Conservation (phyloP, 1,284 basidiomycete genomes). For the Leccinum solheimii region DNA sequence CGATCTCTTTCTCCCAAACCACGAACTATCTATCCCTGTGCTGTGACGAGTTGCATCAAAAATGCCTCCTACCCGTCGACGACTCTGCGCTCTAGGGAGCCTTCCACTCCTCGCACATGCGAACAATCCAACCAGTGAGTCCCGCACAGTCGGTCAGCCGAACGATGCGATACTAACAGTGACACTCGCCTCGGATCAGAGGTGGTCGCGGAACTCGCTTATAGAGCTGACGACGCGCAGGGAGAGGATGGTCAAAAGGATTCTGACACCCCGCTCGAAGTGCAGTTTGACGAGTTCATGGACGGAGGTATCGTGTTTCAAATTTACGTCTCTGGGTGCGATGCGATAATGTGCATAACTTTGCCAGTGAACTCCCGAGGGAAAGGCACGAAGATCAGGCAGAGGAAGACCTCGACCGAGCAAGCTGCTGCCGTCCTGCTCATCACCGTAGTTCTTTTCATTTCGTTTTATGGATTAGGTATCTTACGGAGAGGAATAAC, state of each 20-base stretch:
- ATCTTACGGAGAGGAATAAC: conserved; percentile 2
- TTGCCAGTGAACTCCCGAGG: conserved; percentile 30
- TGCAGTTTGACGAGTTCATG: conserved; percentile 30
- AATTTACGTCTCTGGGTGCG: not conserved
- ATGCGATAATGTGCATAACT: not conserved
- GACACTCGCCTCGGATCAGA: conserved; percentile 15
- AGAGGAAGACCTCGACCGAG: conserved; percentile 25
- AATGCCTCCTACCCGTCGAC: conserved; percentile 31
- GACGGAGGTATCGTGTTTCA: conserved; percentile 21
- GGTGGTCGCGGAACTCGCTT: conserved; percentile 32
- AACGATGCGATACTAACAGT: not conserved
- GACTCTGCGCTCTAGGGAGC: conserved; percentile 23
- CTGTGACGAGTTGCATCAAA: not conserved
- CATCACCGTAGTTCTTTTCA: conserved; percentile 14
- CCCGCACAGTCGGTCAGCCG: not conserved
- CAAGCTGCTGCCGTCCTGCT: conserved; percentile 29
- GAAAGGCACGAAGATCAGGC: conserved; percentile 19
- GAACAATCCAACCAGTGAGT: conserved; percentile 32
- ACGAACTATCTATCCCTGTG: not conserved
- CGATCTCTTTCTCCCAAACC: not conserved
- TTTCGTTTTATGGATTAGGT: not conserved
- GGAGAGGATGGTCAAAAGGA: not conserved
- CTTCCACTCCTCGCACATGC: conserved; percentile 24
- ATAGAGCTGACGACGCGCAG: conserved; percentile 20
- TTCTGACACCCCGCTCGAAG: conserved; percentile 18